Percentiles rank a stretch among this genome's conserved stretches.
Conservation (phyloP, 2,329 filamentous ascomycete genomes). For the Daldinia eschscholtzii region DNA sequence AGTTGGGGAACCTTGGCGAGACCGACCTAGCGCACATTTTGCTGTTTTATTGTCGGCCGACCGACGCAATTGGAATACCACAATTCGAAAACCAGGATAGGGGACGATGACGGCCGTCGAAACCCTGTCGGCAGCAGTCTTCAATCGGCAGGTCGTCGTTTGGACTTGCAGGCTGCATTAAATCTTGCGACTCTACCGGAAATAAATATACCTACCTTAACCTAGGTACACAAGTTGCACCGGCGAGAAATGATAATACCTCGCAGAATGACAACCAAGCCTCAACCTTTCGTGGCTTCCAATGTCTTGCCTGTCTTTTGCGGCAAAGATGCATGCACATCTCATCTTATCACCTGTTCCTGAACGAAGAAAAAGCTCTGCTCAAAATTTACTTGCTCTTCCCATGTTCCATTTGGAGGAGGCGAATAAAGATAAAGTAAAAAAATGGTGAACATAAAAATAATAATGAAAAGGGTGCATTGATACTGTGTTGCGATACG, state of each 20-base stretch:
- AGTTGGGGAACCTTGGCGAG: constrained; percentile 38
- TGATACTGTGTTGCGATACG: constrained; percentile 32
- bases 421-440: neutral
- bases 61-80: constrained; percentile 30
- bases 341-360: constrained; percentile 37
- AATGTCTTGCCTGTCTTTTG: constrained; percentile 30
- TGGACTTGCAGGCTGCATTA: constrained; percentile 36
- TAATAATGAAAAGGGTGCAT: neutral
- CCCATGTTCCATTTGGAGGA: neutral
- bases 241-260: constrained; percentile 40
- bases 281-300: constrained; percentile 38
- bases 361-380: constrained; percentile 15
- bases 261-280: constrained; percentile 44
- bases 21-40: constrained; percentile 34
- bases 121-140: constrained; percentile 42
- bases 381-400: neutral
- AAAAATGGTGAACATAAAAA: neutral
- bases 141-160: constrained; percentile 46
- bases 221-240: constrained; percentile 22
- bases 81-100: constrained; percentile 43
- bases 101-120: constrained; percentile 34
- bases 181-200: constrained; percentile 41
- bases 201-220: constrained; percentile 20
- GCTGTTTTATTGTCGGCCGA: constrained; percentile 32
- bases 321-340: constrained; percentile 25